Base-by-base conservation (phyloP, 2,329 filamentous ascomycete genomes). In the Ascochyta clinopodiicola region DNA sequence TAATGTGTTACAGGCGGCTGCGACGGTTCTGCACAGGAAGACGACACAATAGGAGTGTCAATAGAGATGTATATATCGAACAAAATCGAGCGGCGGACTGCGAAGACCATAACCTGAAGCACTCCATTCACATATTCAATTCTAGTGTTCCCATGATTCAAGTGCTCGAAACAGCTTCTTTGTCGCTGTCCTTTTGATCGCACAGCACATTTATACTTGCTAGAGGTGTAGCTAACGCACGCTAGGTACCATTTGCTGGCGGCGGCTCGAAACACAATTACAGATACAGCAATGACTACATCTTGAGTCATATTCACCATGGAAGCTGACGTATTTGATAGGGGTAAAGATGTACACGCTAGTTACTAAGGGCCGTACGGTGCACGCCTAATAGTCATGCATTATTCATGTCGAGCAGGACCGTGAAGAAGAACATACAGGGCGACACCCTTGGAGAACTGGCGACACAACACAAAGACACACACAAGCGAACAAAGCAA, bases 21-120 rank as follows among this genome's bases (percentile, higher is more conserved):
- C 73, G 12, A 72, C 68, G 17, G 72, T 75, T 31, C 67, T 76
- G 73, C 72, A 75, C 46, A 59, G 72, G 51, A 74, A 73, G 54
- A 46, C 63, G 46, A 50, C 42, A 36, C 25, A 4, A 35, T 27
- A 49, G 35, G 17, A 6, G 19, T 2, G n/a, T 35, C 32, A 35
- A 6, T n/a, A 15, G 3, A 17, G 9, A 17, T 35, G 15, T 35
- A 35, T n/a, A 35, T 35, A 35, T 35, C n/a, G 6, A 17, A 17
- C 32, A 7, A 2, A 17, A 35, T 35, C 32, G n/a, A 8, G n/a
- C 15, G n/a, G 32, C 32, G 6, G n/a, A 35, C n/a, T 35, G 32
- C n/a, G 2, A 17, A 8, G 32, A 17, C 15, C n/a, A 19, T 17
- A 17, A 3, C n/a, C 15, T 6, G 2, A 17, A 12, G n/a, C 8